These are phyloP conservation scores for Phytophthora nicotianae DNA, from an alignment of 352 stramenopile genomes.

Conservation along the genomic window DNA sequence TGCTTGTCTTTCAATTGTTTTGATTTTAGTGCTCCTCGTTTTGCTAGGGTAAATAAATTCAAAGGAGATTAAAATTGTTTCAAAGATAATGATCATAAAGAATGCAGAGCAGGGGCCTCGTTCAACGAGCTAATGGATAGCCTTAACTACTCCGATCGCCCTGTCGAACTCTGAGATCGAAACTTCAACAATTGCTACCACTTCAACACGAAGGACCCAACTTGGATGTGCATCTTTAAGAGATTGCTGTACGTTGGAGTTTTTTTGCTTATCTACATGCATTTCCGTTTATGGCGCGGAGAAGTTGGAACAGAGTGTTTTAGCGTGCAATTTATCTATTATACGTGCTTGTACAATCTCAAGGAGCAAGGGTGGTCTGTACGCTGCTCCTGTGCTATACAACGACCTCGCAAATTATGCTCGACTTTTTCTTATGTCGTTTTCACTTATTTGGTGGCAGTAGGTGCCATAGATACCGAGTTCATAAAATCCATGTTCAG, in stretches of 20 bases:
- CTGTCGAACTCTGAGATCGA: too few species aligned
- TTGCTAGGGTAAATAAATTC: too few species aligned
- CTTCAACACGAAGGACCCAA: neutral
- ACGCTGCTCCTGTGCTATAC: neutral
- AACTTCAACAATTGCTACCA: neutral
- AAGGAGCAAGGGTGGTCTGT: neutral
- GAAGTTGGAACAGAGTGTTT: neutral
- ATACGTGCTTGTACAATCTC: too few species aligned
- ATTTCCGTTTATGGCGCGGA: too few species aligned
- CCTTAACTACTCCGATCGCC: neutral
- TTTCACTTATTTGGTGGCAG: conserved; percentile 24
- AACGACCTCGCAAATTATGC: neutral
- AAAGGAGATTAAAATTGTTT: too few species aligned
- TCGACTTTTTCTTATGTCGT: conserved; percentile 2
- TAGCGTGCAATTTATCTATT: neutral
- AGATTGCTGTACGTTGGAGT: too few species aligned
- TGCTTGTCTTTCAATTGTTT: neutral
- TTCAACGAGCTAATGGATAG: too few species aligned
- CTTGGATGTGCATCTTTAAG: neutral
- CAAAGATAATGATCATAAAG: neutral
- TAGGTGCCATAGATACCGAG: conserved; percentile 37
- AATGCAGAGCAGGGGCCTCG: too few species aligned
- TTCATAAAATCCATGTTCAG: conserved; percentile 88
- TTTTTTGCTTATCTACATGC: too few species aligned
- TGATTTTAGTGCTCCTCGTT: too few species aligned